Conservation (phyloP, 768 basidiomycete genomes). For the Boletales sp. region DNA sequence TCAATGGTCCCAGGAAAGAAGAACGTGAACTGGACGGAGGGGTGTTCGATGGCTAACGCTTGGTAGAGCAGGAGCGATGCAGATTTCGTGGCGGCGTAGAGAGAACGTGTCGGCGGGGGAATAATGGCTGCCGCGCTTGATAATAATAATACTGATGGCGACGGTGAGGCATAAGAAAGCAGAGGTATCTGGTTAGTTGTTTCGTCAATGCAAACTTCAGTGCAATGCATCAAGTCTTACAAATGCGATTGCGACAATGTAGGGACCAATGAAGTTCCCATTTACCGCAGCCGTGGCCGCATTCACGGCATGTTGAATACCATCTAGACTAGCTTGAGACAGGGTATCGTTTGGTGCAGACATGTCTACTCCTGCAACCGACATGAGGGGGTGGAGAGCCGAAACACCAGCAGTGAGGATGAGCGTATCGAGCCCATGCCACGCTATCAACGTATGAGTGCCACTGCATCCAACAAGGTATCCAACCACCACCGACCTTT, state of each 20-base stretch:
- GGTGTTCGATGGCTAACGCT: constrained; percentile 77
- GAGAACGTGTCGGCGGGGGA: constrained; percentile 79
- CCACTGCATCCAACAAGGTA: background rate
- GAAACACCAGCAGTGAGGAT: constrained; percentile 83
- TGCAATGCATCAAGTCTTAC: constrained; percentile 39
- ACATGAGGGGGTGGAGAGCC: constrained; percentile 71
- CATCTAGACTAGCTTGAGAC: constrained; percentile 45
- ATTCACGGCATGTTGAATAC: constrained; percentile 55
- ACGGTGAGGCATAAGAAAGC: constrained; percentile 55
- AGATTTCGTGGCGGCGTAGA: constrained; percentile 83
- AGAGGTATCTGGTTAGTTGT: constrained; percentile 61
- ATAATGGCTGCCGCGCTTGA: constrained; percentile 77
- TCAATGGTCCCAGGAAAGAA: constrained; percentile 70
- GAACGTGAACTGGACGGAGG: constrained; percentile 57
- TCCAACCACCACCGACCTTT: constrained; percentile 37
- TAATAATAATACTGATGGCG: constrained; percentile 74
- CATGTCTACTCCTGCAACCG: constrained; percentile 56
- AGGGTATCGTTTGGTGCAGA: constrained; percentile 26
- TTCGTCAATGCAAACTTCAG: background rate
- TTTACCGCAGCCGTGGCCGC: constrained; percentile 53
- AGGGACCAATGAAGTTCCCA: constrained; percentile 69
- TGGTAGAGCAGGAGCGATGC: constrained; percentile 77
- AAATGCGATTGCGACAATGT: constrained; percentile 66
- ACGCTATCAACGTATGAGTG: constrained; percentile 44
- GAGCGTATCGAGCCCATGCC: constrained; percentile 81